Conservation (phyloP, 441 rosid genomes). For the Gossypium davidsonii region DNA sequence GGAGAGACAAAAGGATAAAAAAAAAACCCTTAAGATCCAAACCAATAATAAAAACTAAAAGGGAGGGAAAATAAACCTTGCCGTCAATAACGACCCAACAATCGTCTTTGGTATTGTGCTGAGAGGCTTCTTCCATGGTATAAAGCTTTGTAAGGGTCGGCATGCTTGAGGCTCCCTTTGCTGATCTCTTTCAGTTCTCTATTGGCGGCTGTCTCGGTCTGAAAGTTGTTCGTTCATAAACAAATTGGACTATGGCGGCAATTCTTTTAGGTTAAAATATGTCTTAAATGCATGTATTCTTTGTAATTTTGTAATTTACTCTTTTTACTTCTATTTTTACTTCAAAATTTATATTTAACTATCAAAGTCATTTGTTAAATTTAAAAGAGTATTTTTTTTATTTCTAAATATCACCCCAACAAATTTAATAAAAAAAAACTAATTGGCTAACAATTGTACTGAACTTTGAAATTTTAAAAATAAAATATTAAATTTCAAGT, state of each 20-base stretch:
- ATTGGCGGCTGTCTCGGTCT: not conserved
- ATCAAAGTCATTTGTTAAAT: no score
- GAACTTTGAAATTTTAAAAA: no score
- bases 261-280: not conserved
- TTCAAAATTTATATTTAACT: no score
- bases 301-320: no score
- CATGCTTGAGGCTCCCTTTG: conserved; percentile 22
- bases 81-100: conserved; percentile 87
- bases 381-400: no score
- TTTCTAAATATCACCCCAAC: no score
- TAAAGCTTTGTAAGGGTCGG: conserved; percentile 66
- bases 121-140: conserved; percentile 66
- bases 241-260: not conserved
- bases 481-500: accelerated
- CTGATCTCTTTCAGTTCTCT: not conserved
- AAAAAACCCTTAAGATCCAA: not conserved
- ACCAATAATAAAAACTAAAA: not conserved
- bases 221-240: not conserved
- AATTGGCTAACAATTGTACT: no score
- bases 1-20: not conserved
- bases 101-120: conserved; percentile 60
- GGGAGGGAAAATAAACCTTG: conserved; percentile 21
- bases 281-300: no score
- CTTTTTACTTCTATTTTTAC: no score
- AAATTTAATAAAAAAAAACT: no score